Evolutionary conservation across 2,329 filamentous ascomycete species (phyloP).

Genomic region (Ampelomyces quisqualis): DNA sequence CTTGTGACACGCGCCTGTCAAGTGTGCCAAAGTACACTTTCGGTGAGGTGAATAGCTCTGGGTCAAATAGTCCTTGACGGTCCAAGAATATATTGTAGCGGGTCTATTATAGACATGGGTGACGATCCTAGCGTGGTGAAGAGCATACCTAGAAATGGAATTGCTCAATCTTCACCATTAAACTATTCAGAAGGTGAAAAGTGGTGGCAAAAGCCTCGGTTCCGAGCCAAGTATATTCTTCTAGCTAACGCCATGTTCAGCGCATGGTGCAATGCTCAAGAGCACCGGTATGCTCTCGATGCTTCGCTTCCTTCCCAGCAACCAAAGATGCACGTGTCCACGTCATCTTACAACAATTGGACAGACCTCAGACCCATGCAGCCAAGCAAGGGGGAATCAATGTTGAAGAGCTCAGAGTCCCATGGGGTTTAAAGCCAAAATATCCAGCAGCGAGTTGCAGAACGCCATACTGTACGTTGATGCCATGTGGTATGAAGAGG

Average conservation of each 20-base stretch:
- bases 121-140: too few relatives aligned
- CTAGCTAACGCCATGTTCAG: conserved; percentile 10
- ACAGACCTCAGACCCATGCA: neutral
- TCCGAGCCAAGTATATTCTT: conserved; percentile 19
- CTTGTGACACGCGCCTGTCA: too few relatives aligned
- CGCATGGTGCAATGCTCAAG: neutral
- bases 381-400: conserved; percentile 3
- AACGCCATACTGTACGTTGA: neutral
- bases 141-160: neutral
- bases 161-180: too few relatives aligned
- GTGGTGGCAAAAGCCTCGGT: conserved; percentile 7
- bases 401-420: too few relatives aligned
- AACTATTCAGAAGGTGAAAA: neutral
- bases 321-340: neutral
- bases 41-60: too few relatives aligned
- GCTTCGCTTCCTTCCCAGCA: neutral
- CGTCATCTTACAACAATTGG: conserved; percentile 5
- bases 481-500: neutral
- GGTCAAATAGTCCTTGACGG: too few relatives aligned
- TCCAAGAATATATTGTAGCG: neutral
- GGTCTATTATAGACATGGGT: too few relatives aligned
- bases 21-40: too few relatives aligned
- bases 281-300: neutral
- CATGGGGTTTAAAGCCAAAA: too few relatives aligned
- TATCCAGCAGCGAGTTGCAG: neutral